Conservation (phyloP, 352 stramenopile genomes). For the Globisporangium paddicum region DNA sequence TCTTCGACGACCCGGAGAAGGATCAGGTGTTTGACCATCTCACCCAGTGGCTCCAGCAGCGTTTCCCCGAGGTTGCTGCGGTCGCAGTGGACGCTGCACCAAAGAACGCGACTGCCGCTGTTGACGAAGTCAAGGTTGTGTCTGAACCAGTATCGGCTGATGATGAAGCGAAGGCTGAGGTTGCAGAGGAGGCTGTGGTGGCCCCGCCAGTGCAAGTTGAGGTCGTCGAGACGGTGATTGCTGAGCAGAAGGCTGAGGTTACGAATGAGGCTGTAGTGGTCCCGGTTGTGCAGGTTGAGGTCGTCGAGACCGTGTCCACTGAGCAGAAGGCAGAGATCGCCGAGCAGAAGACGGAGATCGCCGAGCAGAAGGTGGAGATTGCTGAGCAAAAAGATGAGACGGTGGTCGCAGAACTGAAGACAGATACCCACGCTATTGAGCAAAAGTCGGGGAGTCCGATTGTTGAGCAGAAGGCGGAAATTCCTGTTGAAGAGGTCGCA, state of each 20-base stretch:
- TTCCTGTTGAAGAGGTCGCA: neutral
- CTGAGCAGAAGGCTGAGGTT: neutral
- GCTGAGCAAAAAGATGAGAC: too few species aligned
- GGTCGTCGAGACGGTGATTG: neutral
- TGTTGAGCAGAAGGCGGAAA: too few species aligned
- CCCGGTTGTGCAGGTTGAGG: too few species aligned
- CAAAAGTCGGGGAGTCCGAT: too few species aligned
- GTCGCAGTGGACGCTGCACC: neutral
- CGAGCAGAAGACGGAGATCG: neutral
- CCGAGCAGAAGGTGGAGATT: neutral
- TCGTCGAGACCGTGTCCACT: neutral
- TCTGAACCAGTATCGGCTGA: neutral
- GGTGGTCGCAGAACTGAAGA: too few species aligned
- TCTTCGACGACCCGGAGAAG: constrained; percentile 62
- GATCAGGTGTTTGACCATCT: constrained; percentile 40
- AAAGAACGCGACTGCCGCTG: constrained; percentile 9
- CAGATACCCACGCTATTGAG: too few species aligned
- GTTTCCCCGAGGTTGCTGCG: constrained; percentile 21
- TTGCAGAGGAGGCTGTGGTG: neutral
- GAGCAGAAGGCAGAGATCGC: neutral
- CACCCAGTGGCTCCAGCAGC: constrained; percentile 36
- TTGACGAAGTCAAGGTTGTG: neutral
- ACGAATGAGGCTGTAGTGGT: too few species aligned
- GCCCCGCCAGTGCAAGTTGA: neutral
- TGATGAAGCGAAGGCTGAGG: neutral